Base-by-base conservation (phyloP, 2,329 filamentous ascomycete genomes). In the Onygena corvina region DNA sequence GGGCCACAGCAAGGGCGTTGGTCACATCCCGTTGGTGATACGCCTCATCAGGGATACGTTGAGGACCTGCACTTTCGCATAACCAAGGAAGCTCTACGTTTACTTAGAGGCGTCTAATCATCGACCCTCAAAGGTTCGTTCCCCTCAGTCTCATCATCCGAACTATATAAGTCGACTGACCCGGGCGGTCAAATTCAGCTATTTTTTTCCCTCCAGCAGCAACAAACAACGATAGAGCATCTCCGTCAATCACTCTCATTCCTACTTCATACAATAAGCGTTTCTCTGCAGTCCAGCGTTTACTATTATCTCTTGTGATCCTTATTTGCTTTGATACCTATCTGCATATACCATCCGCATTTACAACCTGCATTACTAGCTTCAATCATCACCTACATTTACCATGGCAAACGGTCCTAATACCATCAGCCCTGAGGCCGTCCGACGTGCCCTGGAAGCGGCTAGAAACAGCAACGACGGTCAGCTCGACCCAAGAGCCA, bases 391-490 rank as follows among this genome's bases (percentile, higher is more conserved):
- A 12, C 9, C 25, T 21, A n/a, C 20, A 12, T 31, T 33, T 27
- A 46, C 50, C 36, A 67, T 66, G 64, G 58, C 69, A 54, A 68
- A 66, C 48, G 58, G 57, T 34, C 57, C 63, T 48, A 58, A 59
- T 27, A 56, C 59, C 29, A 57, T 58, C 52, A 57, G 61, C 50
- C 54, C 56, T 49, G 52, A 74, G 52, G 71, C 69, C 49, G 77
- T 87, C 50, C 72, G 77, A 53, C 75, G 81, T 63, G 85, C 85
- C 20, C 74, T 93, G 49, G 81, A 89, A 59, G 76, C 84, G 52
- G 86, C 84, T 11, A 78, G 86, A 54, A 84, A 88, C 62, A 82
- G 75, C 60, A 76, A 82, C 52, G 80, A 82, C 53, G 82, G 79
- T 50, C 70, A 72, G 12, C 69, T 79, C 47, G 80, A 89, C 59